phyloP scores from a whole-genome alignment of 257 asterid genomes.

The Dorcoceras hygrometricum region DNA sequence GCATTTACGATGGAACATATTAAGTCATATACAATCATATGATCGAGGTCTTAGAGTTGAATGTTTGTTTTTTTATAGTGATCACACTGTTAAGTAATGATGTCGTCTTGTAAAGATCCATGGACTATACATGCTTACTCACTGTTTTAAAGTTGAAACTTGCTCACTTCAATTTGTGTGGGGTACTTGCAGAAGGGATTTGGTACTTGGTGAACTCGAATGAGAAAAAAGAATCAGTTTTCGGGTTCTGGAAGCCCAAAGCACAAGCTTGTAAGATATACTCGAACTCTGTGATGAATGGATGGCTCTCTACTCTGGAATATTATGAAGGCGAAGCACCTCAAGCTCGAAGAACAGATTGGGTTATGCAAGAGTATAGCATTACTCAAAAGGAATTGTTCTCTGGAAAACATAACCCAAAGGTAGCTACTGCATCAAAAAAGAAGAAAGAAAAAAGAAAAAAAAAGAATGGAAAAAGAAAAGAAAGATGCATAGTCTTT shows the following conservation, averaged over 20 bases:
- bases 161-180: neutral
- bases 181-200: constrained; percentile 43
- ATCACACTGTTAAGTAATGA: neutral
- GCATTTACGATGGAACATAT: constrained; percentile 1
- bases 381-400: constrained; percentile 29
- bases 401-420: constrained; percentile 22
- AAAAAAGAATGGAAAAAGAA: too few species aligned
- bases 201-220: constrained; percentile 45
- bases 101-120: neutral
- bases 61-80: neutral
- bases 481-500: constrained; percentile 1
- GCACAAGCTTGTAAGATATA: constrained; percentile 44
- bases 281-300: constrained; percentile 36
- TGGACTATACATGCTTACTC: neutral
- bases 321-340: constrained; percentile 41
- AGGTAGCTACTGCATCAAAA: constrained; percentile 37
- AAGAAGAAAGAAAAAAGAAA: too few species aligned
- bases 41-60: neutral
- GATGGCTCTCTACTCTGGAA: constrained; percentile 57
- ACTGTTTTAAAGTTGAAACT: neutral
- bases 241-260: constrained; percentile 58
- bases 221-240: constrained; percentile 32
- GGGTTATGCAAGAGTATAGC: constrained; percentile 65
- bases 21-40: neutral
- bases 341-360: constrained; percentile 35